Conservation (phyloP, 768 basidiomycete genomes). For the Tricholoma saponaceum region DNA sequence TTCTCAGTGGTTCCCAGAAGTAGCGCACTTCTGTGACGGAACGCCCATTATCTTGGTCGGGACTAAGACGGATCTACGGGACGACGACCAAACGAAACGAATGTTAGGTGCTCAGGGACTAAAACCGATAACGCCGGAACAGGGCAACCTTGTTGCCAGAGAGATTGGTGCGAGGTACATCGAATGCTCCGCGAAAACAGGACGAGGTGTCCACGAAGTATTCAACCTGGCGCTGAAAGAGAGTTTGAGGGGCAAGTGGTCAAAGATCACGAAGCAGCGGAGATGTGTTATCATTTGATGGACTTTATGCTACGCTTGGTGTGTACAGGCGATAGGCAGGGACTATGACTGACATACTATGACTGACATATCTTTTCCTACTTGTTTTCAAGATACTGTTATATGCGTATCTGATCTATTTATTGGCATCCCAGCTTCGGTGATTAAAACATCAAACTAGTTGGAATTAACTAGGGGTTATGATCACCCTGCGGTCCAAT, state of each 20-base stretch:
- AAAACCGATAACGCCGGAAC: slow-evolving; percentile 74
- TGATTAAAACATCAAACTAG: background rate
- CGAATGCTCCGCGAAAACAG: slow-evolving; percentile 95
- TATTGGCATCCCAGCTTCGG: background rate
- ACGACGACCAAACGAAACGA: slow-evolving; percentile 79
- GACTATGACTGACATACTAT: slow-evolving; percentile 20
- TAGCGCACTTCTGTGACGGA: slow-evolving; percentile 86
- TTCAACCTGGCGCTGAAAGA: slow-evolving; percentile 87
- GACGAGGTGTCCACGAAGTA: slow-evolving; percentile 85
- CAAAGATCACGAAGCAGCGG: slow-evolving; percentile 63
- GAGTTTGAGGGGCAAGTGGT: slow-evolving; percentile 79
- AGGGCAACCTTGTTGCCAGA: slow-evolving; percentile 80
- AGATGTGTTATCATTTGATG: slow-evolving; percentile 63
- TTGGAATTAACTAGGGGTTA: background rate
- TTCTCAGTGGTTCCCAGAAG: slow-evolving; percentile 86
- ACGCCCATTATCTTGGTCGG: slow-evolving; percentile 90
- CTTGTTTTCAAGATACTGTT: background rate
- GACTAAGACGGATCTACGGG: slow-evolving; percentile 89
- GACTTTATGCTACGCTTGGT: slow-evolving; percentile 10
- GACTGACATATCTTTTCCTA: slow-evolving; percentile 14
- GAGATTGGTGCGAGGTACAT: slow-evolving; percentile 93
- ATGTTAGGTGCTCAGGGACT: slow-evolving; percentile 91
- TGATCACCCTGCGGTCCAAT: background rate
- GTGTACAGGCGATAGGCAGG: slow-evolving; percentile 17
- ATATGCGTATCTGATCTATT: slow-evolving; percentile 5